Evolutionary conservation across 2,329 filamentous ascomycete species (phyloP), one percentile per base, ranked within the genome.

Genomic region (Incumbomyces lentus): DNA sequence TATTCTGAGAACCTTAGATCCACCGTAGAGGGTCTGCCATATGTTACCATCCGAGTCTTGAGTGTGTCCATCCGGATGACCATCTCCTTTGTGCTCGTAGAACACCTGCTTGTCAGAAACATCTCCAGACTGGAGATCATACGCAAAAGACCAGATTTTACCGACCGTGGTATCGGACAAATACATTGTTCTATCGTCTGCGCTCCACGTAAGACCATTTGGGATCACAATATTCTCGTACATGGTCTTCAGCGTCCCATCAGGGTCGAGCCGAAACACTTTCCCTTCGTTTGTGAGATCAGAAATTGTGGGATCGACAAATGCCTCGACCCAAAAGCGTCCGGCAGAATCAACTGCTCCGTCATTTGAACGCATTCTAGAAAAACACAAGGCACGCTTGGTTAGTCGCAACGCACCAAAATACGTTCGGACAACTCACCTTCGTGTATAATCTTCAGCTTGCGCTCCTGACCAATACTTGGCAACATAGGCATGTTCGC

Each of bases 21-120:
- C 84, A 45, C 87, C 87, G 60, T 86, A 92, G n/a, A 92, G 72
- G 6, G 86, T 85, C 51, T 84, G 81, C 89, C 90, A 95, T 58
- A 95, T 73, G 67, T 84, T 82, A n/a, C 87, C 88, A 46, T 93
- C 79, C 36, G 74, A 76, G 60, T 95, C 89, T 58, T 93, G 76
- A 52, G 82, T 81, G 66, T 90, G 89, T 2, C 89, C 89, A 64
- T 95, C 89, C 1, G 87, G 87, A 52, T 76, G 72, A 11, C 79
- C 77, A 40, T 74, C 63, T 1, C 76, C 76, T 3, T 76, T 72
- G 60, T 88, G 79, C 47, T 74, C 69, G 68, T 88, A 90, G 66
- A 88, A 87, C 32, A 82, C 69, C 46, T 84, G 78, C 59, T 79
- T 75, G 64, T 84, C 82, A 48, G 74, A 75, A 44, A 86, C 71